A percentile compares a stretch with the other conserved stretches of the same genome.
Evolutionary conservation across 2,329 filamentous ascomycete genomes (phyloP).

Genomic region (Aspergillus neotritici): DNA sequence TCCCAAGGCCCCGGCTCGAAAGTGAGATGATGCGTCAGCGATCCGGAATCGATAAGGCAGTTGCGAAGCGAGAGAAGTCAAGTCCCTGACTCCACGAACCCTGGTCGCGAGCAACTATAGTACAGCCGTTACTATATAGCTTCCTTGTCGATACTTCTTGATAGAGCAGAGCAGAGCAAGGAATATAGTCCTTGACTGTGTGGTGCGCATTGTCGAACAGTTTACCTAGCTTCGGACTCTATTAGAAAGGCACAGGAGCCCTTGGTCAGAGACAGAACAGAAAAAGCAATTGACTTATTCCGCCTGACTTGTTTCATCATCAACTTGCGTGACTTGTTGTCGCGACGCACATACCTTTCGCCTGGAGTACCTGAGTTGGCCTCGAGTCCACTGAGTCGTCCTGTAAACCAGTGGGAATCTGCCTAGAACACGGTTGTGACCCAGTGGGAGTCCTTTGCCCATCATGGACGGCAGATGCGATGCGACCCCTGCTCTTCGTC

Average conservation of each 20-base stretch:
- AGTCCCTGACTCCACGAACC: conserved; percentile 25
- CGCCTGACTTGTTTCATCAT: conserved; percentile 30
- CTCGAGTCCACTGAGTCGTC: conserved; percentile 19
- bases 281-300: conserved; percentile 36
- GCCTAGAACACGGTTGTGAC: conserved; percentile 10
- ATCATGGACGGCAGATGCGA: too few species aligned
- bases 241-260: conserved; percentile 59
- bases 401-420: conserved; percentile 24
- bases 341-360: conserved; percentile 18
- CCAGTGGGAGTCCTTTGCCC: too few species aligned
- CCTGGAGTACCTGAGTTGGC: conserved; percentile 13
- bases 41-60: conserved; percentile 16
- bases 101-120: conserved; percentile 40
- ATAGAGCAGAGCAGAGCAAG: conserved; percentile 61
- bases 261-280: conserved; percentile 30
- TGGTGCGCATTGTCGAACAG: conserved; percentile 35
- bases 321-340: conserved; percentile 17
- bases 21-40: conserved; percentile 14
- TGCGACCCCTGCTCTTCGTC: conserved; percentile 1
- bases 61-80: conserved; percentile 22
- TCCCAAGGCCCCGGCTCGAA: conserved; percentile 8
- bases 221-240: conserved; percentile 66
- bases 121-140: conserved; percentile 55
- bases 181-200: conserved; percentile 41
- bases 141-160: conserved; percentile 63